A percentile compares a stretch with the other conserved stretches of the same genome.
Evolutionary conservation across 768 basidiomycete species (phyloP).

Genomic region (Amanita exitialis): DNA sequence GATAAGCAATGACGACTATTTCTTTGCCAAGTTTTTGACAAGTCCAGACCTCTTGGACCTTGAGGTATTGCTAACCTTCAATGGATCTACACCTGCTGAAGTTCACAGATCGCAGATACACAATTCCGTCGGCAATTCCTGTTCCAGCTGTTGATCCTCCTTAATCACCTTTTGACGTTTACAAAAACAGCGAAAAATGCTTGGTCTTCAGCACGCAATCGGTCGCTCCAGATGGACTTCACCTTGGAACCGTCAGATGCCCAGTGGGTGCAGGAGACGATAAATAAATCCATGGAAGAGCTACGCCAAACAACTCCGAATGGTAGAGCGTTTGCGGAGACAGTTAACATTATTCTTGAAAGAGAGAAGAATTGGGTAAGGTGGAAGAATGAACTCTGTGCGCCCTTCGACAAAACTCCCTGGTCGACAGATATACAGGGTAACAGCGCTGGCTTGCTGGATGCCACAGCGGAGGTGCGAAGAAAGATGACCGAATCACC

Average conservation of each 20-base stretch:
- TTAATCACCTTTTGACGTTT: constrained; percentile 66
- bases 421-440: constrained; percentile 42
- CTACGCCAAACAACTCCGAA: constrained; percentile 70
- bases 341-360: constrained; percentile 60
- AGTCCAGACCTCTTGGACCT: constrained; percentile 80
- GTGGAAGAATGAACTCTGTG: constrained; percentile 82
- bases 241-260: constrained; percentile 56
- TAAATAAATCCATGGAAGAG: constrained; percentile 46
- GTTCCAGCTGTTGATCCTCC: constrained; percentile 73
- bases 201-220: constrained; percentile 58
- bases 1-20: constrained; percentile 58
- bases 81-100: constrained; percentile 2
- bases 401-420: constrained; percentile 68
- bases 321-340: constrained; percentile 69
- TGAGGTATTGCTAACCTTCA: constrained; percentile 41
- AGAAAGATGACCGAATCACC: constrained; percentile 46
- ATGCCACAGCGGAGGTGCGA: constrained; percentile 44
- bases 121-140: constrained; percentile 91
- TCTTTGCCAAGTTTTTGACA: constrained; percentile 91
- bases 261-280: constrained; percentile 70
- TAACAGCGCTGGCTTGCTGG: constrained; percentile 45
- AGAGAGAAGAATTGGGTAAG: constrained; percentile 85
- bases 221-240: constrained; percentile 79
- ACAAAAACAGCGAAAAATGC: constrained; percentile 54
- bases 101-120: constrained; percentile 70